Evolutionary conservation across 768 basidiomycete genomes (phyloP).

Genomic region (Sarcodon sp.): DNA sequence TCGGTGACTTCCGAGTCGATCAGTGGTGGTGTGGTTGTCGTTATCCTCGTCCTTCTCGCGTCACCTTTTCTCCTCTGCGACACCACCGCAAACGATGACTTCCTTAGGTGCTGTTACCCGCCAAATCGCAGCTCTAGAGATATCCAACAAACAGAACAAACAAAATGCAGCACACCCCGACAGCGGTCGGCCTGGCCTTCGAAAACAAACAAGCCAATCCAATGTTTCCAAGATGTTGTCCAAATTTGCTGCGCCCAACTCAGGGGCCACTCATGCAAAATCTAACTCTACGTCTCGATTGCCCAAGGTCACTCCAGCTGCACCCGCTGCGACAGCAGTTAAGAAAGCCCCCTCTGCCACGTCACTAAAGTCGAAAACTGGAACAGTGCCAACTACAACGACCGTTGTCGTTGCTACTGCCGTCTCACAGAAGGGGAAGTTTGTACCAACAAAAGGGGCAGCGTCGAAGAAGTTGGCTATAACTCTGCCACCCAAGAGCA

Average conservation of each 20-base stretch:
- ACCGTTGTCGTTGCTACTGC: too few relatives aligned
- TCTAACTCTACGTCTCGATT: slow-evolving; percentile 7
- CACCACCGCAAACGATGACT: slow-evolving; percentile 20
- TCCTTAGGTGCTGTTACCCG: slow-evolving; percentile 42
- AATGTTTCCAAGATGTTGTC: slow-evolving; percentile 61
- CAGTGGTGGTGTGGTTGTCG: too few relatives aligned
- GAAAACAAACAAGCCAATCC: slow-evolving; percentile 44
- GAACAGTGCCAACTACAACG: background rate
- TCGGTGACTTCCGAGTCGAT: too few relatives aligned
- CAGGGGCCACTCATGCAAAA: slow-evolving; percentile 16
- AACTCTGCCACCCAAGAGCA: background rate
- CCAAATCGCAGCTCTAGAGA: slow-evolving; percentile 60
- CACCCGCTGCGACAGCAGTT: slow-evolving; percentile 7
- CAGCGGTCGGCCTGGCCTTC: slow-evolving; percentile 16
- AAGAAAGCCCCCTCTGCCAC: slow-evolving; percentile 10
- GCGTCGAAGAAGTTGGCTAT: background rate
- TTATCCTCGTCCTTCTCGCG: too few relatives aligned
- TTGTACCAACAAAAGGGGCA: background rate
- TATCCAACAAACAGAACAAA: slow-evolving; percentile 33
- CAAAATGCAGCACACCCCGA: slow-evolving; percentile 11
- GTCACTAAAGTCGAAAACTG: slow-evolving; percentile 7
- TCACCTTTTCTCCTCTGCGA: too few relatives aligned
- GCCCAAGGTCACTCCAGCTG: slow-evolving; percentile 10
- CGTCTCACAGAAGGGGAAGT: background rate
- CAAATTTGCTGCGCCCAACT: slow-evolving; percentile 61